Evolutionary conservation across 371 early-diverging fungal genomes (phyloP).

Genomic region (Mortierella sp.): DNA sequence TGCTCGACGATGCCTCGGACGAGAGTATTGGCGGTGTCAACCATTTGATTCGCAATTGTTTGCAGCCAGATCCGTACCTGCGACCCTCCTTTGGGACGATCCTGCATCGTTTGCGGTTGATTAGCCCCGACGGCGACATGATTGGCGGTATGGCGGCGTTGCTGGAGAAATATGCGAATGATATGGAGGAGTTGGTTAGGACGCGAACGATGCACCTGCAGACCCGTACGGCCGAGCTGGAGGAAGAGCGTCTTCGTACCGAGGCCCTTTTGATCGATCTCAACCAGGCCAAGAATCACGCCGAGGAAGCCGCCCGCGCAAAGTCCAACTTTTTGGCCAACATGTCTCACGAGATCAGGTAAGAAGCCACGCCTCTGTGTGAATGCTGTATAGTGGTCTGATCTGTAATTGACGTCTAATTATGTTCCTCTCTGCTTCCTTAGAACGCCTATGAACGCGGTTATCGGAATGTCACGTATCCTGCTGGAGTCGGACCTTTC

Average conservation of each 20-base stretch:
- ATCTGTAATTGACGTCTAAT: not conserved
- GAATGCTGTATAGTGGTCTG: not conserved
- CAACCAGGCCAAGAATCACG: slow-evolving; percentile 63
- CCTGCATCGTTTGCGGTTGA: slow-evolving; percentile 55
- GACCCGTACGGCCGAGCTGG: slow-evolving; percentile 64
- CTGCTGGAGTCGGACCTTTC: slow-evolving; percentile 74
- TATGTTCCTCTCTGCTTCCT: not conserved
- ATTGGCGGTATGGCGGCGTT: slow-evolving; percentile 68
- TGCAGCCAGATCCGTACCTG: slow-evolving; percentile 52
- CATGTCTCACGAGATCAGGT: slow-evolving; percentile 71
- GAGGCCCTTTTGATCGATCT: slow-evolving; percentile 59
- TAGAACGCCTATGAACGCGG: slow-evolving; percentile 69
- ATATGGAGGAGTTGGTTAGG: slow-evolving; percentile 66
- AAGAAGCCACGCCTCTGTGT: not conserved
- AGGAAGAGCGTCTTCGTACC: slow-evolving; percentile 63
- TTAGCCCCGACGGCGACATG: slow-evolving; percentile 65
- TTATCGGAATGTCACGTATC: slow-evolving; percentile 77
- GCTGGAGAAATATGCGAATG: slow-evolving; percentile 66
- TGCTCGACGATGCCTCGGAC: slow-evolving; percentile 56
- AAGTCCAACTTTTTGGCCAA: slow-evolving; percentile 71
- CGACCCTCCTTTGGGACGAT: slow-evolving; percentile 60
- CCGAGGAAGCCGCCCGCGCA: slow-evolving; percentile 66
- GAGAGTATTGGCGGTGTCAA: slow-evolving; percentile 60
- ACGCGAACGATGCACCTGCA: slow-evolving; percentile 66
- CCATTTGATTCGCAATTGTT: slow-evolving; percentile 60